Percentiles rank a stretch among this genome's conserved stretches.
Evolutionary conservation across 2,329 filamentous ascomycete genomes (phyloP).

Genomic region (Phialophora verrucosa): DNA sequence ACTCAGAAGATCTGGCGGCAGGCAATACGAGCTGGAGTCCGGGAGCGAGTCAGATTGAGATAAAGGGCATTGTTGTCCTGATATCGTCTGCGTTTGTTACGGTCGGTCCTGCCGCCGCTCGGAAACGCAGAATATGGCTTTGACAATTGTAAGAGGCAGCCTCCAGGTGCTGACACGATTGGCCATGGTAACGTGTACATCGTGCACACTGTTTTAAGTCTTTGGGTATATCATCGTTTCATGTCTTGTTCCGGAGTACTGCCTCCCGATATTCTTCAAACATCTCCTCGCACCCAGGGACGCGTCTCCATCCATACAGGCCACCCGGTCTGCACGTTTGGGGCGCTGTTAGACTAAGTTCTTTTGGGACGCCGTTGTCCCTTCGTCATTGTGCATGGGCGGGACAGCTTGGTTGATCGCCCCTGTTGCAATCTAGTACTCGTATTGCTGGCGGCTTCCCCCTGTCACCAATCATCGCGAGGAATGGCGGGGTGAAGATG

Average conservation of each 20-base stretch:
- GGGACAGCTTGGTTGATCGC: conserved; percentile 23
- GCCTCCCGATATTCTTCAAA: background rate
- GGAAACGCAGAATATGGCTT: background rate
- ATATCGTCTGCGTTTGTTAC: background rate
- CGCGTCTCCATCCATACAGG: background rate
- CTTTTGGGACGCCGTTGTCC: conserved; percentile 3
- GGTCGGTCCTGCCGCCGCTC: background rate
- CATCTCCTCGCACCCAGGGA: background rate
- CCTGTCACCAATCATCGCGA: conserved; percentile 26
- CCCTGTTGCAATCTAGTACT: conserved; percentile 29
- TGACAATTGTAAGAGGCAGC: background rate
- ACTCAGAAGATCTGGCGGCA: background rate
- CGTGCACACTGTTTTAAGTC: background rate
- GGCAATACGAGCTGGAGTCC: background rate
- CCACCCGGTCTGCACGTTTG: background rate
- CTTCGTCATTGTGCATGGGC: conserved; percentile 33
- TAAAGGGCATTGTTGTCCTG: background rate
- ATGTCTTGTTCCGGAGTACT: background rate
- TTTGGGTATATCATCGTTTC: background rate
- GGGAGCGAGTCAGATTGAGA: background rate
- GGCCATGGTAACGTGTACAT: background rate
- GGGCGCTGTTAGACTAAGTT: background rate
- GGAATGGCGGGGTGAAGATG: conserved; percentile 31
- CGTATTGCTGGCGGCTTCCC: background rate
- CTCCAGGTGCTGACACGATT: background rate